phyloP scores from a whole-genome alignment of 495 filamentous ascomycete genomes.

The Talaromyces nanjingensis region DNA sequence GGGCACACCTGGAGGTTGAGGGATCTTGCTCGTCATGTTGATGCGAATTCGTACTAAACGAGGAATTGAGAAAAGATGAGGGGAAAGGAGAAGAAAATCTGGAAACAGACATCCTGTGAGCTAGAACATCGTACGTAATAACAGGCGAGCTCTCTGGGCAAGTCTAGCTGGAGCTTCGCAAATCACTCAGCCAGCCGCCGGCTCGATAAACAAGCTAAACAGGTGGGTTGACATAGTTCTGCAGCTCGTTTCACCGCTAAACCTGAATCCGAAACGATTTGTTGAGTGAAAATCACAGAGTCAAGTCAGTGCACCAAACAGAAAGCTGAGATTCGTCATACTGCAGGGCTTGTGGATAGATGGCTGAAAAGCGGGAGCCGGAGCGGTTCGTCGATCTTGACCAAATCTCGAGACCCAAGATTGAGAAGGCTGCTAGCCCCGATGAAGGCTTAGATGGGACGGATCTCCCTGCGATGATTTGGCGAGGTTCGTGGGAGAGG shows the following conservation, averaged over 20 bases:
- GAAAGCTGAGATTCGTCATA: background rate
- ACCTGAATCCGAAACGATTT: background rate
- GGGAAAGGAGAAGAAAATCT: background rate
- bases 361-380: slow-evolving; percentile 4
- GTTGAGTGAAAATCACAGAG: background rate
- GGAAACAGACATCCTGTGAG: background rate
- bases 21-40: slow-evolving; percentile 45
- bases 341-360: background rate
- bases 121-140: background rate
- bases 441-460: background rate
- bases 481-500: background rate
- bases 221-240: background rate
- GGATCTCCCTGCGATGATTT: background rate
- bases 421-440: background rate
- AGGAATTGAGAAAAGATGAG: background rate
- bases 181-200: background rate
- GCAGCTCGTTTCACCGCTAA: slow-evolving; percentile 2
- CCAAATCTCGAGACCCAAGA: slow-evolving; percentile 2
- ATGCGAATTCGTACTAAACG: background rate
- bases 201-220: background rate
- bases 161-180: background rate
- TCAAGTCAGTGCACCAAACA: background rate
- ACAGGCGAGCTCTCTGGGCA: background rate
- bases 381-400: slow-evolving; percentile 6
- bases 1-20: slow-evolving; percentile 59